A percentile compares a stretch with the other conserved stretches of the same genome.
Conservation (phyloP, 73 alveolate genomes). For the Paramecium caudatum region DNA sequence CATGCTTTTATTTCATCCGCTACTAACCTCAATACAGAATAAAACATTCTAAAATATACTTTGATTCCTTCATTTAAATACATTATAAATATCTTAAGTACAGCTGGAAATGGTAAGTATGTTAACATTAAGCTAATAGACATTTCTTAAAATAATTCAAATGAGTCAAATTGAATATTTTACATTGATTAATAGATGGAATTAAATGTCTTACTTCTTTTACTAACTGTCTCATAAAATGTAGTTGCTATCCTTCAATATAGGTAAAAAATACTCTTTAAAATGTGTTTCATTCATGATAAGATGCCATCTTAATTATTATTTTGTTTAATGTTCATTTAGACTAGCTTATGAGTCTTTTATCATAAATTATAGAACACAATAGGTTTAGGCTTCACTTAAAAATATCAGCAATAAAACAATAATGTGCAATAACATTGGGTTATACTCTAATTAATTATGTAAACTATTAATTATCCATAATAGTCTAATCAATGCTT, state of each 20-base stretch:
- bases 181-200: constrained; percentile 25
- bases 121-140: constrained; percentile 69
- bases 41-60: constrained; percentile 72
- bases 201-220: constrained; percentile 66
- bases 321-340: constrained; percentile 10
- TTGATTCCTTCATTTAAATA: constrained; percentile 76
- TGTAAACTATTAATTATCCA: constrained; percentile 70
- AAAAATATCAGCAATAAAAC: constrained; percentile 46
- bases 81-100: constrained; percentile 60
- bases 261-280: constrained; percentile 43
- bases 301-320: constrained; percentile 73
- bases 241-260: constrained; percentile 66
- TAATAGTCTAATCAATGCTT: constrained; percentile 69
- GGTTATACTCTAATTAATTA: constrained; percentile 74
- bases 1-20: constrained; percentile 10
- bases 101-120: constrained; percentile 66
- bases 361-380: constrained; percentile 70
- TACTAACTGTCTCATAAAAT: constrained; percentile 69
- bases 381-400: constrained; percentile 72
- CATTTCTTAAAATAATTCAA: constrained; percentile 71
- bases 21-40: constrained; percentile 58
- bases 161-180: constrained; percentile 59
- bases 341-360: constrained; percentile 65
- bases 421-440: constrained; percentile 69
- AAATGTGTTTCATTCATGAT: constrained; percentile 68